phyloP scores from a whole-genome alignment of 106 monocot species.

The Allium sativum region DNA sequence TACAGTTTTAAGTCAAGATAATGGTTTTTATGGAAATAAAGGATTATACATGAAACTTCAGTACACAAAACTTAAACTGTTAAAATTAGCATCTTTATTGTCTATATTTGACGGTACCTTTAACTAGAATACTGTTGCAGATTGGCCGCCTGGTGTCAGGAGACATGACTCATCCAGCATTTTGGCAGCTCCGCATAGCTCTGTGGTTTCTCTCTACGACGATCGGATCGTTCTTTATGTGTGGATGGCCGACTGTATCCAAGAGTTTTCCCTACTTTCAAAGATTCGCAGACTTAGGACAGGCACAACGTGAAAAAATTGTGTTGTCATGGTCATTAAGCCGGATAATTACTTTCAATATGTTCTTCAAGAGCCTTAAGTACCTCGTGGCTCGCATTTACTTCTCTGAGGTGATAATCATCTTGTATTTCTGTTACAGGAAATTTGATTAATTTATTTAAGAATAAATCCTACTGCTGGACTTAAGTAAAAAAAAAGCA shows the following conservation, averaged over 20 bases:
- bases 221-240: slow-evolving; percentile 56
- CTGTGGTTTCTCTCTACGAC: slow-evolving; percentile 60
- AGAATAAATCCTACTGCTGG: too few species aligned
- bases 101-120: background rate
- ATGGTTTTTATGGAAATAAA: too few species aligned
- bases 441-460: too few species aligned
- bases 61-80: too few species aligned
- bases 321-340: slow-evolving; percentile 32
- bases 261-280: slow-evolving; percentile 46
- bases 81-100: too few species aligned
- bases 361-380: slow-evolving; percentile 32
- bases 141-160: slow-evolving; percentile 29
- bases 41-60: too few species aligned
- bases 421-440: too few species aligned
- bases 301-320: slow-evolving; percentile 35
- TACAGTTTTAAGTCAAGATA: too few species aligned
- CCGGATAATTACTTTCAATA: slow-evolving; percentile 16
- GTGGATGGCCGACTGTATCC: slow-evolving; percentile 41
- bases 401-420: slow-evolving; percentile 42
- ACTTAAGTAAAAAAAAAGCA: too few species aligned
- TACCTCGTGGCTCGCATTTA: slow-evolving; percentile 13
- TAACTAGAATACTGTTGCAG: background rate
- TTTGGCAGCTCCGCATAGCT: slow-evolving; percentile 17
- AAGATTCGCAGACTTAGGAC: slow-evolving; percentile 24
- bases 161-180: slow-evolving; percentile 18